These are phyloP conservation scores for Medicago arabica DNA, from an alignment of 306 rosid genomes.

Conservation along the genomic window DNA sequence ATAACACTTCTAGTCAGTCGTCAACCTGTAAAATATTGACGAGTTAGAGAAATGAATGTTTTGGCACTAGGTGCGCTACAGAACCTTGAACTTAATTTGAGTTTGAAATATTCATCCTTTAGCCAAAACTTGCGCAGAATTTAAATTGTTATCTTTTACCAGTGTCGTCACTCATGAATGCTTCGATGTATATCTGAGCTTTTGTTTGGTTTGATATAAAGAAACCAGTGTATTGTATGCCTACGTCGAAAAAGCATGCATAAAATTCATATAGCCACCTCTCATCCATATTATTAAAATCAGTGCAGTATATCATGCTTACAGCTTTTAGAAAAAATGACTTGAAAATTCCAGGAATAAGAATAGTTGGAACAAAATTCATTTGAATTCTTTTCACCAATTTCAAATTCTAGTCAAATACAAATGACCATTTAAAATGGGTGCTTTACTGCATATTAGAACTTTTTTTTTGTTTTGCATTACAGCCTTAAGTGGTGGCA, in stretches of 20 bases:
- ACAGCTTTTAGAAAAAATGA: background rate
- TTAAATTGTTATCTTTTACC: slow-evolving; percentile 12
- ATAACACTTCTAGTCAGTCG: background rate
- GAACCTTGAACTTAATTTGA: slow-evolving; percentile 23
- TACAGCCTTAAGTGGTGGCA: slow-evolving; percentile 87
- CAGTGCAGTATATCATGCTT: background rate
- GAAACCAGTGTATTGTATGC: background rate
- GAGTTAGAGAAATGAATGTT: background rate
- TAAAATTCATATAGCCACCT: slow-evolving; percentile 3
- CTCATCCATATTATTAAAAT: background rate
- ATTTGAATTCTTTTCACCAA: background rate
- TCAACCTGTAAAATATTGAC: background rate
- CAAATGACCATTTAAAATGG: background rate
- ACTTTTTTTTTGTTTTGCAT: slow-evolving; percentile 42
- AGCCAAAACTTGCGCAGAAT: background rate
- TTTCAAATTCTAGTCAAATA: background rate
- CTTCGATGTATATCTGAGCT: slow-evolving; percentile 7
- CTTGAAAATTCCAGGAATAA: background rate
- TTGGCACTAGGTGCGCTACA: slow-evolving; percentile 4
- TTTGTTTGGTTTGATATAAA: slow-evolving; percentile 31
- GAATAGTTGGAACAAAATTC: background rate
- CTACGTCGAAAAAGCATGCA: background rate
- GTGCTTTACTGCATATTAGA: background rate
- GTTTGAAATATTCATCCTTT: background rate
- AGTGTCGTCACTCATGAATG: slow-evolving; percentile 9